A percentile compares a stretch with the other conserved stretches of the same genome.
These are phyloP conservation scores for Xylaria arbuscula DNA, from an alignment of 2,329 filamentous ascomycete species.

Conservation along the genomic window DNA sequence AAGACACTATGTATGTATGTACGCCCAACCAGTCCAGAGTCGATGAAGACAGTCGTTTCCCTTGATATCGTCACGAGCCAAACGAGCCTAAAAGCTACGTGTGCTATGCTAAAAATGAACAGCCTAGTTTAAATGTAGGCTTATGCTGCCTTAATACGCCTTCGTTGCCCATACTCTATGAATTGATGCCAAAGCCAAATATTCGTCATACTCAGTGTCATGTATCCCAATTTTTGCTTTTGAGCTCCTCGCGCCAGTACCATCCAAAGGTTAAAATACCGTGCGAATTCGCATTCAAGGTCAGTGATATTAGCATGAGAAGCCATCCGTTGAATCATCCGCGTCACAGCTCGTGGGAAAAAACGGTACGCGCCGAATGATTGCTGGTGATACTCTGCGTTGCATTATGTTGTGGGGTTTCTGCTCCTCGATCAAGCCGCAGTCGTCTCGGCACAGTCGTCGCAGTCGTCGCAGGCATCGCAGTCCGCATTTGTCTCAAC, in stretches of 20 bases:
- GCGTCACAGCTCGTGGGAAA: no score
- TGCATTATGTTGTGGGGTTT: background rate
- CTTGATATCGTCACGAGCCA: conserved; percentile 8
- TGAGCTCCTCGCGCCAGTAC: conserved; percentile 27
- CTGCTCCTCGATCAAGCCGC: conserved; percentile 12
- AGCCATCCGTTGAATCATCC: conserved; percentile 16
- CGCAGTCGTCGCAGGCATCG: background rate
- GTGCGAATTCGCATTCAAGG: conserved; percentile 17
- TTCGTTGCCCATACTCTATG: conserved; percentile 29
- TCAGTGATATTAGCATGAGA: conserved; percentile 1
- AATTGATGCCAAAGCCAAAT: conserved; percentile 21
- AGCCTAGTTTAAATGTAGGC: conserved; percentile 30
- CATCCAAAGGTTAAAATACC: conserved; percentile 25
- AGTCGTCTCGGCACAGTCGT: conserved; percentile 1
- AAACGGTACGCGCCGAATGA: background rate
- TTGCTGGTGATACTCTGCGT: conserved; percentile 8
- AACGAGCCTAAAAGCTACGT: conserved; percentile 8
- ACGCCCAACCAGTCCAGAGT: conserved; percentile 8
- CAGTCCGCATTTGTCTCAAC: conserved; percentile 42
- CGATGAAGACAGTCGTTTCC: conserved; percentile 13
- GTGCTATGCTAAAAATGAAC: conserved; percentile 30
- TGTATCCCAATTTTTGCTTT: conserved; percentile 32
- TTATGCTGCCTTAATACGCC: conserved; percentile 31
- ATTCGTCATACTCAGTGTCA: conserved; percentile 25
- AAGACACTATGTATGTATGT: conserved; percentile 27